Evolutionary conservation across 345 rosid species (phyloP).

Genomic region (Eucalyptus lansdowneana): DNA sequence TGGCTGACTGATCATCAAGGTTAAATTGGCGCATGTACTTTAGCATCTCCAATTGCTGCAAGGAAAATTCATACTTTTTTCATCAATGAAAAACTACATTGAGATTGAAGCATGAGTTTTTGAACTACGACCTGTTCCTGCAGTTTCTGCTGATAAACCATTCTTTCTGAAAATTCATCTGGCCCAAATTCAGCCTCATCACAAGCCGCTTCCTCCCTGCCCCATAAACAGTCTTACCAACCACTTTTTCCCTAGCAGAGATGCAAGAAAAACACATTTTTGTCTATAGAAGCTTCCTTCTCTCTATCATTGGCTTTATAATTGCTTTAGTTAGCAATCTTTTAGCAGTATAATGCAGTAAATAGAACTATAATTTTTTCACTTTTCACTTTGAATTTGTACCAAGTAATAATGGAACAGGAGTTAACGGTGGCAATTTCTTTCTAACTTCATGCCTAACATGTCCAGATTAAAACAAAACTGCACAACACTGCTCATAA

Average conservation of each 20-base stretch:
- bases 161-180: conserved; percentile 44
- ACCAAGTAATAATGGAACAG: background rate
- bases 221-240: background rate
- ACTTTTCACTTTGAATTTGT: background rate
- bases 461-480: background rate
- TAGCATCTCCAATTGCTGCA: conserved; percentile 87
- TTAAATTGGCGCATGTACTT: conserved; percentile 57
- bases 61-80: background rate
- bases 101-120: background rate
- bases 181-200: conserved; percentile 81
- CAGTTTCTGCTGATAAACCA: conserved; percentile 32
- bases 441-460: background rate
- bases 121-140: conserved; percentile 37
- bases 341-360: background rate
- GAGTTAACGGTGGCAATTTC: background rate
- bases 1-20: conserved; percentile 59
- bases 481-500: background rate
- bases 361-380: background rate
- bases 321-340: background rate
- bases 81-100: background rate
- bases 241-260: background rate
- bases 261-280: background rate
- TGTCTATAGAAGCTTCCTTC: background rate
- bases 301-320: background rate
- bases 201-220: conserved; percentile 67